Conservation (phyloP, 2,329 filamentous ascomycete species). For the Sclerotinia subarctica region DNA sequence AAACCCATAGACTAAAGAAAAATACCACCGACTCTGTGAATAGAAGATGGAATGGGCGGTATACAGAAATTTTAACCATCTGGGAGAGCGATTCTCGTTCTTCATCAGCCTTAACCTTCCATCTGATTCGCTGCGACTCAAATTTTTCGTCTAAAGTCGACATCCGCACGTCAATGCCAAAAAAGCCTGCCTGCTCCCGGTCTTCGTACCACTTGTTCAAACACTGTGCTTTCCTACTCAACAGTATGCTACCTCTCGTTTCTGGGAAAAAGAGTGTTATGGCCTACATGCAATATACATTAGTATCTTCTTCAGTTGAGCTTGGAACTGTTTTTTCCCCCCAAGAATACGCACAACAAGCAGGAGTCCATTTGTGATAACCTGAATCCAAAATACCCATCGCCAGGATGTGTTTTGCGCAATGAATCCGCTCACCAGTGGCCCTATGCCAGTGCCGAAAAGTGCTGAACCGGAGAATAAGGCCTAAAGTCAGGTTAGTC, state of each 20-base stretch:
- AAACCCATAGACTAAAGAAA: conserved; percentile 85
- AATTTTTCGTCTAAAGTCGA: conserved; percentile 28
- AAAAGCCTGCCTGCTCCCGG: conserved; percentile 55
- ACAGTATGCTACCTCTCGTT: conserved; percentile 74
- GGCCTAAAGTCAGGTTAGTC: conserved; percentile 37
- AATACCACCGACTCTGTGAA: conserved; percentile 76
- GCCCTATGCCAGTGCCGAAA: conserved; percentile 75
- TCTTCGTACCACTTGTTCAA: conserved; percentile 78
- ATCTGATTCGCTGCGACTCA: conserved; percentile 60
- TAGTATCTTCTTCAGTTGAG: neutral
- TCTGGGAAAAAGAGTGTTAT: conserved; percentile 74
- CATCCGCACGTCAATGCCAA: conserved; percentile 49
- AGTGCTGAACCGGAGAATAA: conserved; percentile 78
- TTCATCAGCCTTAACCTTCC: conserved; percentile 77
- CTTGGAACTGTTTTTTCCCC: neutral
- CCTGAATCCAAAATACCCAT: conserved; percentile 87
- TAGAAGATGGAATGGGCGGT: conserved; percentile 74
- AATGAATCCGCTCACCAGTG: conserved; percentile 68
- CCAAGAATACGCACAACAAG: conserved; percentile 44
- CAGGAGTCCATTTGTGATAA: conserved; percentile 63
- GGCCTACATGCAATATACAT: conserved; percentile 34
- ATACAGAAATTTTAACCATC: conserved; percentile 72
- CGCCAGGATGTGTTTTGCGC: conserved; percentile 67
- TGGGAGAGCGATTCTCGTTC: conserved; percentile 63
- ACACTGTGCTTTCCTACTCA: conserved; percentile 68